These are phyloP conservation scores for Pueraria montana DNA, from an alignment of 306 rosid genomes.

Conservation along the genomic window DNA sequence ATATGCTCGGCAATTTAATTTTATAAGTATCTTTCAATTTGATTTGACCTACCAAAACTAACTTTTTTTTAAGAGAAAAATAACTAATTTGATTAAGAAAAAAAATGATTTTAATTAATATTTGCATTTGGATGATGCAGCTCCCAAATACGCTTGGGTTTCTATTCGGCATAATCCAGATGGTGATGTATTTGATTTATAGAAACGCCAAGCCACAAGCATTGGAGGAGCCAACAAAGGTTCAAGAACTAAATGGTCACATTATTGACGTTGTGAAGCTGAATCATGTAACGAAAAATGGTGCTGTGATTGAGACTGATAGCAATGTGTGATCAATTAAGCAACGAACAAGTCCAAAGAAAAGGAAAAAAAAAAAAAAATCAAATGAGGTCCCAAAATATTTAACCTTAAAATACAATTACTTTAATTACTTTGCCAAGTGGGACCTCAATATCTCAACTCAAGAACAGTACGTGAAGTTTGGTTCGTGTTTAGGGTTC, in stretches of 20 bases:
- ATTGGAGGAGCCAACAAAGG: constrained; percentile 57
- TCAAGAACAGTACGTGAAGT: not conserved
- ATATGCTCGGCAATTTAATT: not conserved
- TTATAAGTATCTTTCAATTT: not conserved
- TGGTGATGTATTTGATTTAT: constrained; percentile 75
- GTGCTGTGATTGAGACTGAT: constrained; percentile 5
- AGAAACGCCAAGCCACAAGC: constrained; percentile 55
- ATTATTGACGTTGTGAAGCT: constrained; percentile 67
- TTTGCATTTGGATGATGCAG: constrained; percentile 55
- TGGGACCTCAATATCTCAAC: constrained; percentile 14
- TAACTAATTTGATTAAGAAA: not conserved
- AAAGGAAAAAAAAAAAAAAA: no score
- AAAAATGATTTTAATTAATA: not conserved
- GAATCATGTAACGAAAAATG: constrained; percentile 34
- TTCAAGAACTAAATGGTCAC: constrained; percentile 71
- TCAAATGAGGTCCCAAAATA: not conserved
- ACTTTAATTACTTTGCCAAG: not conserved
- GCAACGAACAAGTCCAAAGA: not conserved
- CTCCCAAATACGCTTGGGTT: constrained; percentile 87
- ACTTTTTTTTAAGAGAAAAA: no score
- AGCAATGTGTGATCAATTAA: constrained; percentile 20
- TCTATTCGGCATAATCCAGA: constrained; percentile 81
- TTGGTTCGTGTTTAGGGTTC: constrained; percentile 9
- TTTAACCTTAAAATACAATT: not conserved
- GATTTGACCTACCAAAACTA: not conserved